These are phyloP conservation scores for Pythium volutum DNA, from an alignment of 352 stramenopile genomes.

Conservation along the genomic window DNA sequence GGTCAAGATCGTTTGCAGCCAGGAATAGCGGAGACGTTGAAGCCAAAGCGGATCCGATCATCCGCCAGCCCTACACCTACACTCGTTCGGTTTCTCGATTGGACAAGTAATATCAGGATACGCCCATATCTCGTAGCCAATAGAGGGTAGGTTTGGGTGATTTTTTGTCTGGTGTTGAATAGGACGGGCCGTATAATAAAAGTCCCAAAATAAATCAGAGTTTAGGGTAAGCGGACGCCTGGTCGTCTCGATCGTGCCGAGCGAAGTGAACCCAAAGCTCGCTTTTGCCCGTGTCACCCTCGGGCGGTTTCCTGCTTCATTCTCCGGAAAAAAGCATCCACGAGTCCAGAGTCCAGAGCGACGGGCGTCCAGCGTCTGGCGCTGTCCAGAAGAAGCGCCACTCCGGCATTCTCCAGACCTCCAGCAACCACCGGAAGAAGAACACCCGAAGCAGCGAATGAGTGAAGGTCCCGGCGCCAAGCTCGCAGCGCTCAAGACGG, in stretches of 20 bases:
- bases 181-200: neutral
- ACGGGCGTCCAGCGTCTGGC: conserved; percentile 1
- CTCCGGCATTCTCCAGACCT: neutral
- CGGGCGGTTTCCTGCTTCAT: conserved; percentile 11
- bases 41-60: neutral
- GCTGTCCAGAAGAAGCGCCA: neutral
- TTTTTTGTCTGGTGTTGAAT: neutral
- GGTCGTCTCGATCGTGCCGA: neutral
- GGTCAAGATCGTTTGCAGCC: conserved; percentile 22
- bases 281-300: neutral
- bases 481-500: conserved; percentile 60
- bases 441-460: conserved; percentile 3
- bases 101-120: conserved; percentile 2
- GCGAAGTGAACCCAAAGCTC: conserved; percentile 17
- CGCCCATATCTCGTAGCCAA: conserved; percentile 7
- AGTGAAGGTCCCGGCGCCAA: conserved; percentile 30
- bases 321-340: conserved; percentile 13
- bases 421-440: neutral
- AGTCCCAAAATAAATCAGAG: conserved; percentile 18
- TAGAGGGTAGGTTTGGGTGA: conserved; percentile 1
- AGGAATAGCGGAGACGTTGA: conserved; percentile 14
- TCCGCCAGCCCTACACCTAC: conserved; percentile 12
- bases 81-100: neutral
- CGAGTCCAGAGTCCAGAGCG: neutral
- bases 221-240: conserved; percentile 22